Conservation (phyloP, 2,329 filamentous ascomycete genomes). For the Neofusicoccum ribis region DNA sequence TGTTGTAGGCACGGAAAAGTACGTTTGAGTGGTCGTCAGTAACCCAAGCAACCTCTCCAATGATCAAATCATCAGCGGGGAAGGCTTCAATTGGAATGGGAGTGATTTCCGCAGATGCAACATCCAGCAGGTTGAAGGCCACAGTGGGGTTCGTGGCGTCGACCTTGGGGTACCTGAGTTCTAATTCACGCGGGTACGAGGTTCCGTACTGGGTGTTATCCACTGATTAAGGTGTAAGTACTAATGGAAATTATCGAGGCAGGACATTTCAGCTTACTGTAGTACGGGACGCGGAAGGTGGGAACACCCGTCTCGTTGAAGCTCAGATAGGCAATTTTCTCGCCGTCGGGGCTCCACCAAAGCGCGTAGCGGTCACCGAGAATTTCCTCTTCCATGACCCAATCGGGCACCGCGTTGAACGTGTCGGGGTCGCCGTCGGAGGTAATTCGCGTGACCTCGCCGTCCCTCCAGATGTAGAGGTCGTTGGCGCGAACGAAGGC, state of each 20-base stretch:
- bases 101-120: constrained; percentile 49
- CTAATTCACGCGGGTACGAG: constrained; percentile 61
- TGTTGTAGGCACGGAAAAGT: constrained; percentile 66
- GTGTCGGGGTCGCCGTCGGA: constrained; percentile 60
- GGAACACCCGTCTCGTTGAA: constrained; percentile 66
- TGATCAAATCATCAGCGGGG: constrained; percentile 60
- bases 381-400: constrained; percentile 64
- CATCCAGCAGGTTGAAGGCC: constrained; percentile 58
- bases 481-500: constrained; percentile 69
- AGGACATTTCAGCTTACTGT: constrained; percentile 28
- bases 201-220: constrained; percentile 57
- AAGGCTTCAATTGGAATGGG: constrained; percentile 59
- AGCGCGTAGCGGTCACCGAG: constrained; percentile 53
- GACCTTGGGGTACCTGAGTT: constrained; percentile 61
- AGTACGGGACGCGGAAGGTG: constrained; percentile 67
- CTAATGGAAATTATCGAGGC: not conserved
- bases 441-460: constrained; percentile 59
- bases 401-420: constrained; percentile 67
- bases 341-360: constrained; percentile 60
- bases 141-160: constrained; percentile 68
- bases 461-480: constrained; percentile 60
- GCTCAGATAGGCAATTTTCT: constrained; percentile 56
- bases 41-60: constrained; percentile 69
- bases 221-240: constrained; percentile 41
- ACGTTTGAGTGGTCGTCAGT: constrained; percentile 62